These are phyloP conservation scores for Theobroma grandiflorum DNA, from an alignment of 441 rosid species.

Conservation along the genomic window DNA sequence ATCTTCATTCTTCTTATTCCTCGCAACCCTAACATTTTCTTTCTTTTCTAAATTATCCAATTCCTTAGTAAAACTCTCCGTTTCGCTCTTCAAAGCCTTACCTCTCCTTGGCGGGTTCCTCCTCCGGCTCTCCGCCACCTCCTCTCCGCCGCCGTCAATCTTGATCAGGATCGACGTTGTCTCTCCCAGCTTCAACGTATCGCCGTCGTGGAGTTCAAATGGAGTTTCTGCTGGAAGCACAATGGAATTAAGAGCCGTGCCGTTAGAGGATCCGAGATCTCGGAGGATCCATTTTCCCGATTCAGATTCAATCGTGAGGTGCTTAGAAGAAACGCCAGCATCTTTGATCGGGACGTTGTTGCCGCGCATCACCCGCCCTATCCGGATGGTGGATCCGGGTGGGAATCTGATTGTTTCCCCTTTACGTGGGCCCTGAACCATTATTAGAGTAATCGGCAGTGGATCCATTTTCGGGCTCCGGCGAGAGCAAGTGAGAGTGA, in stretches of 20 bases:
- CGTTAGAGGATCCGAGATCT: slow-evolving; percentile 85
- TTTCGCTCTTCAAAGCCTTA: slow-evolving; percentile 37
- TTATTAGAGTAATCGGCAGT: slow-evolving; percentile 48
- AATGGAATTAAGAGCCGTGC: slow-evolving; percentile 62
- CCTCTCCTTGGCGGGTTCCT: slow-evolving; percentile 35
- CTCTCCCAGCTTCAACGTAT: slow-evolving; percentile 67
- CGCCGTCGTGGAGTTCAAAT: slow-evolving; percentile 53
- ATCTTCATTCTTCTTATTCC: slow-evolving; percentile 38
- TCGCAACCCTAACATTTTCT: slow-evolving; percentile 39
- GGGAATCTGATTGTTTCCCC: slow-evolving; percentile 64
- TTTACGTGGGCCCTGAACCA: slow-evolving; percentile 65
- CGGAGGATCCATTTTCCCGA: slow-evolving; percentile 66
- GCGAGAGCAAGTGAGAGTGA: no score
- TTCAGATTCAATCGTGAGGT: slow-evolving; percentile 53
- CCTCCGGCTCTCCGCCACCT: slow-evolving; percentile 19
- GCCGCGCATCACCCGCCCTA: slow-evolving; percentile 78
- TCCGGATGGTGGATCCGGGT: slow-evolving; percentile 53
- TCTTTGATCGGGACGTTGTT: slow-evolving; percentile 74
- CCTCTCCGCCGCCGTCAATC: slow-evolving; percentile 29
- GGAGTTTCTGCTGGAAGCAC: slow-evolving; percentile 42
- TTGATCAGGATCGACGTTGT: slow-evolving; percentile 54
- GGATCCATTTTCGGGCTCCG: slow-evolving; percentile 38
- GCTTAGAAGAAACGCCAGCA: slow-evolving; percentile 77
- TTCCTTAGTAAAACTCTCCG: slow-evolving; percentile 30
- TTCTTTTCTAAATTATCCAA: slow-evolving; percentile 29